A percentile compares a stretch with the other conserved stretches of the same genome.
phyloP scores from a whole-genome alignment of 345 rosid species.

The Trapa bicornis region DNA sequence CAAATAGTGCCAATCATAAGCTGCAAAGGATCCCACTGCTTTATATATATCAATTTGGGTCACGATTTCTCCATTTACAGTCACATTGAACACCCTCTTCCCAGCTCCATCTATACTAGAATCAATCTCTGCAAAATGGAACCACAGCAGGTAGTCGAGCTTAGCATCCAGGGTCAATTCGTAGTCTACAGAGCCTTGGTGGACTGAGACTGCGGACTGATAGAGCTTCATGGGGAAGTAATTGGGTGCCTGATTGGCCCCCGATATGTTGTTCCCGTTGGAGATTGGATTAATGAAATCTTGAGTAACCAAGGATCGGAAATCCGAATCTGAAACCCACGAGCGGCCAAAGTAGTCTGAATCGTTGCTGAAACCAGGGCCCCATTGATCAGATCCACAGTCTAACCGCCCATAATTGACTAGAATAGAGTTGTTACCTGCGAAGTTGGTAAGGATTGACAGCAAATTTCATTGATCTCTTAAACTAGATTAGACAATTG shows the following conservation, averaged over 20 bases:
- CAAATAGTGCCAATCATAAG: constrained; percentile 38
- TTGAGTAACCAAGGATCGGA: constrained; percentile 17
- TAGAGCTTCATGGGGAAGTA: constrained; percentile 85
- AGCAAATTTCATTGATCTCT: neutral
- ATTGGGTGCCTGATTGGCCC: constrained; percentile 50
- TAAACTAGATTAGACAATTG: neutral
- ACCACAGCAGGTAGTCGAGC: constrained; percentile 78
- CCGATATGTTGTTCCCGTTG: constrained; percentile 30
- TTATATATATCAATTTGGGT: constrained; percentile 54
- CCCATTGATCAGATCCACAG: constrained; percentile 75
- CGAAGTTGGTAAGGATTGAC: neutral
- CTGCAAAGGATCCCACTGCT: constrained; percentile 57
- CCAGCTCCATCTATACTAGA: constrained; percentile 42
- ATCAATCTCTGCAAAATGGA: constrained; percentile 93
- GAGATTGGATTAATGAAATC: constrained; percentile 17
- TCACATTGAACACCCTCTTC: constrained; percentile 63
- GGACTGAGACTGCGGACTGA: constrained; percentile 47
- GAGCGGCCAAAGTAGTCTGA: constrained; percentile 68
- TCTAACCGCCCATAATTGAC: constrained; percentile 87
- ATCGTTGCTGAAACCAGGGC: constrained; percentile 80
- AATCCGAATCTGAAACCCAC: constrained; percentile 63
- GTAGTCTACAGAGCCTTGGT: constrained; percentile 34
- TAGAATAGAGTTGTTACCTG: constrained; percentile 27
- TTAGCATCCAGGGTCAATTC: constrained; percentile 70
- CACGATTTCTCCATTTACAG: constrained; percentile 54